Base-by-base conservation (phyloP, 352 stramenopile species). In the Thalassiosira hispida region DNA sequence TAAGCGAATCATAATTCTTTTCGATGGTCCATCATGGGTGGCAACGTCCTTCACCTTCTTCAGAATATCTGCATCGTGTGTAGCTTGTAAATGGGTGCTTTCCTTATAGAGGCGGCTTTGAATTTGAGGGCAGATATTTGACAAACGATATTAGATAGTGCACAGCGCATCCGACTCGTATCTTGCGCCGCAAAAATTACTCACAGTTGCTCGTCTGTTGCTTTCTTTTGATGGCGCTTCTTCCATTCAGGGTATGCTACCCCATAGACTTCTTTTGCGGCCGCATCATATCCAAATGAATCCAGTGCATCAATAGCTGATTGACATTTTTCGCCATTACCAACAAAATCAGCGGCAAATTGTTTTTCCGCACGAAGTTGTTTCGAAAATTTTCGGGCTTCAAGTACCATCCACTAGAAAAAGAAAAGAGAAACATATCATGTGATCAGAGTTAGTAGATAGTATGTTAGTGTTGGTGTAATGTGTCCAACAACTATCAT, bases 171-270 rank as follows among this genome's bases (percentile, higher is more conserved):
- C 40, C 18, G 35, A 51, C 7, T 8, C 47, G 20, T 25, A 22
- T 42, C 18, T 16, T 33, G 23, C 25, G 66, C 35, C n/a, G 59
- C 27, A 40, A 11, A 40, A 62, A 51, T 22, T 47, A 77, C 77
- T 85, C 33, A 85, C 79, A 90, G 55, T 63, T 91, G 74, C n/a
- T 87, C 83, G 0, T 82, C 63, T 5, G 83, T 74, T 44, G 86
- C 81, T 42, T 84, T 88, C 20, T 59, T 82, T 73, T 90, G 86
- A 61, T 88, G 74, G 9, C 60, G 47, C 40, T 77, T 64, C 59
- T 91, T 91, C 83, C 84, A 91, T 20, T 85, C 73, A 52, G 35
- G 20, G 56, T 90, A 90, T 1, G 52, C 64, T 40, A 66, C 73
- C 14, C 86, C 83, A 33, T 91, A 91, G 3, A 91, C 81, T 51